Percentiles rank a stretch among this genome's conserved stretches.
These are phyloP conservation scores for Penicillium diatomitis DNA, from an alignment of 495 filamentous ascomycete genomes.

Conservation along the genomic window DNA sequence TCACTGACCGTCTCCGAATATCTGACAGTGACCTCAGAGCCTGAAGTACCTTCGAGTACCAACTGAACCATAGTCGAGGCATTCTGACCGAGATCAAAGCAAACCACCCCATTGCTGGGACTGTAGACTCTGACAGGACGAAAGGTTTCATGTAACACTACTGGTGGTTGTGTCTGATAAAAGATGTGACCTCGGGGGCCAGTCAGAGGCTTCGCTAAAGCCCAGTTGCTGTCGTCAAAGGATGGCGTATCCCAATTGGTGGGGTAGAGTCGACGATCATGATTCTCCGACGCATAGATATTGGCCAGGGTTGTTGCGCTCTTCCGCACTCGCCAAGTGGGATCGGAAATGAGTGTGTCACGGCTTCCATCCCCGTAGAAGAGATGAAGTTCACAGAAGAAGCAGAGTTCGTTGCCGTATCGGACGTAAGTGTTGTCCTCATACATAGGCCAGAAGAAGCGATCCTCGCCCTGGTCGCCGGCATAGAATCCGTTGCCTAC, in stretches of 20 bases:
- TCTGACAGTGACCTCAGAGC: conserved; percentile 17
- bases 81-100: conserved; percentile 22
- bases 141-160: conserved; percentile 20
- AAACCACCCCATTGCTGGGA: conserved; percentile 8
- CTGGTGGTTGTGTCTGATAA: conserved; percentile 20
- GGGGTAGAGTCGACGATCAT: conserved; percentile 19
- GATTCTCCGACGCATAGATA: conserved; percentile 21
- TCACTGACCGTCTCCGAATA: conserved; percentile 19
- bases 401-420: conserved; percentile 24
- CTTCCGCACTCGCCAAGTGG: conserved; percentile 16
- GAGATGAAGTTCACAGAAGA: conserved; percentile 21
- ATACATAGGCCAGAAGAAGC: conserved; percentile 27
- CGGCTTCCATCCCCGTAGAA: conserved; percentile 15
- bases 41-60: conserved; percentile 9
- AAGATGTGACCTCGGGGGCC: conserved; percentile 17
- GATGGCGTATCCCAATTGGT: conserved; percentile 11
- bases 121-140: conserved; percentile 8
- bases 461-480: conserved; percentile 19
- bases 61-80: conserved; percentile 16
- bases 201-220: conserved; percentile 15
- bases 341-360: conserved; percentile 18
- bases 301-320: conserved; percentile 22
- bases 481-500: conserved; percentile 24
- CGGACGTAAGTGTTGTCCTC: conserved; percentile 25
- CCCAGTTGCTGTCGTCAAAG: conserved; percentile 13